These are phyloP conservation scores for Amylocystis lapponica DNA, from an alignment of 768 basidiomycete species.

Conservation along the genomic window DNA sequence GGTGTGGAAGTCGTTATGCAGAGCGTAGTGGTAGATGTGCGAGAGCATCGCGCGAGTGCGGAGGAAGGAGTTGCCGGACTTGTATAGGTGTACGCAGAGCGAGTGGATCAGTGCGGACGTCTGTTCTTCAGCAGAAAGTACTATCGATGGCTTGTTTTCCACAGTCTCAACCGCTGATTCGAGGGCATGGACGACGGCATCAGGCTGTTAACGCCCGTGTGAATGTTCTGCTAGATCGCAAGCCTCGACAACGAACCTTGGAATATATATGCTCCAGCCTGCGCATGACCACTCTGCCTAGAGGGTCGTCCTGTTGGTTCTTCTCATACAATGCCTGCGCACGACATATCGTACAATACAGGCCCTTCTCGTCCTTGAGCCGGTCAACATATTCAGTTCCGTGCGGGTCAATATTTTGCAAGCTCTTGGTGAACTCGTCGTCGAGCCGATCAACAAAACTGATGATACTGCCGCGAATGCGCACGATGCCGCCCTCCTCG, in stretches of 20 bases:
- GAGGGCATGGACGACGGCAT: conserved; percentile 85
- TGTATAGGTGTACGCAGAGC: conserved; percentile 90
- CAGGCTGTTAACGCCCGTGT: conserved; percentile 55
- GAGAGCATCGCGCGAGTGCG: conserved; percentile 96
- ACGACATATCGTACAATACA: conserved; percentile 91
- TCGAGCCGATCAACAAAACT: conserved; percentile 94
- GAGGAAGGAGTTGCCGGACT: conserved; percentile 82
- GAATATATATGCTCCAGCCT: conserved; percentile 97
- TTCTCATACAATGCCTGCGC: conserved; percentile 90
- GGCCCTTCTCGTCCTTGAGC: conserved; percentile 89
- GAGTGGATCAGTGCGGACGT: conserved; percentile 80
- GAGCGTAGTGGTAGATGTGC: conserved; percentile 95
- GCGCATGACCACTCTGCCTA: conserved; percentile 88
- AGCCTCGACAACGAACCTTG: conserved; percentile 63
- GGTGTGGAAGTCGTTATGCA: conserved; percentile 94
- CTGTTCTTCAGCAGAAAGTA: conserved; percentile 46
- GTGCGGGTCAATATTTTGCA: conserved; percentile 98
- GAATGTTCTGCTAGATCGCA: too few species aligned
- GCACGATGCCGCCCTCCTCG: conserved; percentile 69
- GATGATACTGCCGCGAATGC: conserved; percentile 92
- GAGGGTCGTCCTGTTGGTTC: conserved; percentile 67
- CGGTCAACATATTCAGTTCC: conserved; percentile 98
- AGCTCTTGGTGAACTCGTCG: conserved; percentile 95
- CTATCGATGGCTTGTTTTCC: conserved; percentile 56
- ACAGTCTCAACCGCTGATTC: conserved; percentile 62